Evolutionary conservation across 352 stramenopile genomes (phyloP), one percentile per base, ranked within the genome.

Genomic region (Thraustotheca clavata): DNA sequence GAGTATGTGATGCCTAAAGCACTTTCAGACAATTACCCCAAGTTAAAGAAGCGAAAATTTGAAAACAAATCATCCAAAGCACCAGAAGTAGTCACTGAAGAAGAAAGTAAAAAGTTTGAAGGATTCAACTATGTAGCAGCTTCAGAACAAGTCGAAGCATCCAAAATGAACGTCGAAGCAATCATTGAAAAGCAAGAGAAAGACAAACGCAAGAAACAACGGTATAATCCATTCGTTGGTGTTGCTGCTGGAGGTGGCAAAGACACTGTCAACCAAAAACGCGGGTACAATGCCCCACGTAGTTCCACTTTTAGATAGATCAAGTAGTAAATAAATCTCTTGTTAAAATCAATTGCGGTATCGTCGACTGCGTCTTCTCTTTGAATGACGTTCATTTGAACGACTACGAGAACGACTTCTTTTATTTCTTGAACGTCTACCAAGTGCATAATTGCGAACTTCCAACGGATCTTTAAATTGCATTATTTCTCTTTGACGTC

Each of bases 261-360:
- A 27, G 52, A 46, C 5, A 29, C 38, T 38, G 46, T 55, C 20
- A 48, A 49, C 11, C 74, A 74, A 39, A 92, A 91, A 72, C 89
- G 86, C 69, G 79, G 83, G 72, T 80, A 91, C 65, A 82, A 92
- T 71, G 88, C 89, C 74, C 81, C 85, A 14, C 78, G 83, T 67
- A 94, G 83, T 62, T 80, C 85, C 62, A 94, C 82, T 29, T 92
- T 90, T 69, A 75, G 77, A 77, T 94, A 91, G 43, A 52, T 2
- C 9, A 6, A 14, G 12, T 35, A 20, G 43, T 35, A 14, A 52
- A n/a, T n/a, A n/a, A 52, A 14, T 52, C 31, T 52, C 24, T 52
- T 52, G 43, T 24, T 52, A 52, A 52, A 52, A 7, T 52, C 11
- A 52, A 52, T 9, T 11, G 43, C n/a, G 38, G 38, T 47, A 24